Evolutionary conservation across 805 yeast genomes (phyloP).

Genomic region (Jamesozyma spencerorum): DNA sequence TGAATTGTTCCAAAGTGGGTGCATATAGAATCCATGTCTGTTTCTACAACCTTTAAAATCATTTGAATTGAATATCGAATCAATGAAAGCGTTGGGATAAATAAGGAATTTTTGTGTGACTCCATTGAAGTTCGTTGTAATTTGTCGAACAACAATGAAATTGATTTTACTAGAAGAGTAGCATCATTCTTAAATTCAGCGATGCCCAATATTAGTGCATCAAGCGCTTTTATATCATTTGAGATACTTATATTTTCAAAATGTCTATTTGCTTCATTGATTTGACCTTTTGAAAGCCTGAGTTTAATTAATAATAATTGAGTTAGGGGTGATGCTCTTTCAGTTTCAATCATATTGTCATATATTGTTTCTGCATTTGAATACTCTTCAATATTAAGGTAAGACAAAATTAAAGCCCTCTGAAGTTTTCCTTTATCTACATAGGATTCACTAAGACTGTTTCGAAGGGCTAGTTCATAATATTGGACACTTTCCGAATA

Average conservation of each 20-base stretch:
- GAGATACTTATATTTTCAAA: conserved; percentile 29
- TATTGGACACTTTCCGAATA: conserved; percentile 19
- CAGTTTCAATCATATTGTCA: conserved; percentile 18
- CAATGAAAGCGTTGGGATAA: conserved; percentile 20
- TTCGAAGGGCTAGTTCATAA: conserved; percentile 21
- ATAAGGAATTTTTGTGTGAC: conserved; percentile 3
- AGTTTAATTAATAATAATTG: conserved; percentile 29
- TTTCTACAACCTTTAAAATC: conserved; percentile 21
- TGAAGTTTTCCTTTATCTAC: conserved; percentile 31
- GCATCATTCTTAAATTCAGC: conserved; percentile 23
- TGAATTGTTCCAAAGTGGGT: conserved; percentile 1
- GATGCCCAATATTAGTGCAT: conserved; percentile 29
- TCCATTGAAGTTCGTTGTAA: conserved; percentile 6
- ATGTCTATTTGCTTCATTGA: conserved; percentile 15
- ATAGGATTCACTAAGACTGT: conserved; percentile 20
- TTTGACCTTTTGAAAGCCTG: conserved; percentile 11
- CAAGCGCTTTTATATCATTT: conserved; percentile 29
- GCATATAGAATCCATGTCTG: conserved; percentile 1
- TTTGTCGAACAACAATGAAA: conserved; percentile 22
- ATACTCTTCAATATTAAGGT: conserved; percentile 17
- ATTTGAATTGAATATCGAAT: conserved; percentile 28
- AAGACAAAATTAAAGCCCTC: conserved; percentile 29
- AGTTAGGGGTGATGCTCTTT: conserved; percentile 23
- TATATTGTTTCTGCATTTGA: conserved; percentile 17
- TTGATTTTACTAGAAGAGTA: conserved; percentile 21